These are phyloP conservation scores for Bonia amplexicaulis DNA, from an alignment of 176 grass and related monocot species.

Conservation along the genomic window DNA sequence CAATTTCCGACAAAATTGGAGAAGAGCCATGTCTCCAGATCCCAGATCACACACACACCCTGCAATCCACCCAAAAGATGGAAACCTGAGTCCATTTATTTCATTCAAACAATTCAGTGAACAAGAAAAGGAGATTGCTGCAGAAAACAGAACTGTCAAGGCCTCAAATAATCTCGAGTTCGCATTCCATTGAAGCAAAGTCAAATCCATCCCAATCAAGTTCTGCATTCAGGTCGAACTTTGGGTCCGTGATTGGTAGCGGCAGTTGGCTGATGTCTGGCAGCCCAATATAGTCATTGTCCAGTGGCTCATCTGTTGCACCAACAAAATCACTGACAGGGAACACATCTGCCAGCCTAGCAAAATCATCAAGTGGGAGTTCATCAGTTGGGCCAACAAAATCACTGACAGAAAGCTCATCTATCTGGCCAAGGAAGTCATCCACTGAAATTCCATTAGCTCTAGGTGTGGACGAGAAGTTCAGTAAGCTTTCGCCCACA, in stretches of 20 bases:
- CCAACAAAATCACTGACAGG: conserved; percentile 24
- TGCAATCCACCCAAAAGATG: neutral
- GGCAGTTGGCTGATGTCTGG: conserved; percentile 41
- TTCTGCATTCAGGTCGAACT: conserved; percentile 27
- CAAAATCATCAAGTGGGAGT: conserved; percentile 30
- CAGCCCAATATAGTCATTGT: conserved; percentile 39
- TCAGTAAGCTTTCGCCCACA: neutral
- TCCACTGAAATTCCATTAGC: conserved; percentile 19
- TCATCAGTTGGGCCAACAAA: neutral
- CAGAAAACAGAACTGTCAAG: neutral
- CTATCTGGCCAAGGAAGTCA: neutral
- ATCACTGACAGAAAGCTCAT: conserved; percentile 18
- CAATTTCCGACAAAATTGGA: conserved; percentile 26
- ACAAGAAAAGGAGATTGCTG: neutral
- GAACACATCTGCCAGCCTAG: conserved; percentile 18
- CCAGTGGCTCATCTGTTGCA: neutral
- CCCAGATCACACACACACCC: neutral
- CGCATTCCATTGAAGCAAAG: conserved; percentile 8
- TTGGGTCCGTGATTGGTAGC: conserved; percentile 18
- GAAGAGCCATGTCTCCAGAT: neutral
- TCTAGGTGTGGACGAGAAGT: neutral
- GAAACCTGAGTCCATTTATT: neutral
- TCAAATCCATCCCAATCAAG: conserved; percentile 35
- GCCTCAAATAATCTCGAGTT: conserved; percentile 22
- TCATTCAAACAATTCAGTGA: neutral